Conservation (phyloP, 768 basidiomycete genomes). For the Artomyces pyxidatus region DNA sequence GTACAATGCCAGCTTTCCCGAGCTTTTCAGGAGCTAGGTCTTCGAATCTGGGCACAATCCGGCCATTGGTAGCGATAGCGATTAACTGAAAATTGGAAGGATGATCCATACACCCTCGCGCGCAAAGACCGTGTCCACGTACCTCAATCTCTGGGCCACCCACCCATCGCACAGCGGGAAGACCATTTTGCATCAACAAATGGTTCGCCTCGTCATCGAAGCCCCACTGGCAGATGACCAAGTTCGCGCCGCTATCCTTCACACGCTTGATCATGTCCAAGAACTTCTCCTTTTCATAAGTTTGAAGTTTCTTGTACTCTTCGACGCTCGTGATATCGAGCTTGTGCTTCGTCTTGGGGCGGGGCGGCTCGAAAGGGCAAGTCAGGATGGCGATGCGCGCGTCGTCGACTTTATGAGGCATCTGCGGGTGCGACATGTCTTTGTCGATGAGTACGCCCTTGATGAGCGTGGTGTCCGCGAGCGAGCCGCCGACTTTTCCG, state of each 20-base stretch:
- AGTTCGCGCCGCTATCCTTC: constrained; percentile 93
- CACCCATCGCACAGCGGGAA: constrained; percentile 98
- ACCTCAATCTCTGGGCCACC: constrained; percentile 99
- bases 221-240: constrained; percentile 99
- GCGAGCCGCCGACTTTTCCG: constrained; percentile 95
- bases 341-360: constrained; percentile 99
- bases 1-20: constrained; percentile 87
- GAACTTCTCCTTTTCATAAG: constrained; percentile 96
- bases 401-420: constrained; percentile 84
- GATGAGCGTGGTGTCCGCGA: constrained; percentile 92
- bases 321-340: constrained; percentile 95
- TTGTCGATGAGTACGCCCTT: constrained; percentile 98
- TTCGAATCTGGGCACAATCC: constrained; percentile 97
- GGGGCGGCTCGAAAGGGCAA: constrained; percentile 97
- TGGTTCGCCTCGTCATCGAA: constrained; percentile 99
- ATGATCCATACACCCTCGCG: not conserved
- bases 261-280: constrained; percentile 94
- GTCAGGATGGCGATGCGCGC: constrained; percentile 95
- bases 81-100: constrained; percentile 57
- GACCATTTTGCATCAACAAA: constrained; percentile 92
- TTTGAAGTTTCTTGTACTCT: constrained; percentile 90
- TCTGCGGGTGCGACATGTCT: constrained; percentile 99
- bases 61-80: constrained; percentile 95
- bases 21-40: constrained; percentile 89
- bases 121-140: constrained; percentile 3